Base-by-base conservation (phyloP, 352 stramenopile species). In the Phytophthora pluvialis region DNA sequence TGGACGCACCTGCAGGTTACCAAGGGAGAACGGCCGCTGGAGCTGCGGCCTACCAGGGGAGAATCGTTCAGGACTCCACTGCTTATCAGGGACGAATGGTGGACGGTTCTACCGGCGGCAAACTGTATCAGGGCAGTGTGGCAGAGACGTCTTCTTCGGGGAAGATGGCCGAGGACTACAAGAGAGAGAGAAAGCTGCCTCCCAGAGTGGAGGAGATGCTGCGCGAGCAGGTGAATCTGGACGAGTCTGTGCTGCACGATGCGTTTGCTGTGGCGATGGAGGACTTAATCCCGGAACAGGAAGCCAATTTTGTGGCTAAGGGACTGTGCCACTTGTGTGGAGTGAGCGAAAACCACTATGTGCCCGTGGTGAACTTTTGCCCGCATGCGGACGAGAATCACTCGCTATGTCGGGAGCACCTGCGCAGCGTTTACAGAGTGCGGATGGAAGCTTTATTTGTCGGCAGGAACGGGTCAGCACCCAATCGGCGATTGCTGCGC, bases 321-420 rank as follows among this genome's bases (percentile, higher is more conserved):
- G 82, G 84, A 15, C 40, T 86, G 15, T 93, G 84, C 48, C 84
- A 93, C 26, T 54, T 93, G 32, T 93, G 84, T 48, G 81, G 77
- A 40, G 52, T 70, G 36, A 75, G 49, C 28, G 75, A 86, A 39
- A 74, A 66, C 6, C 67, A 85, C 43, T 77, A 73, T 31, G 74
- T 89, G 18, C 79, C 84, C 3, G 84, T 93, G 3, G 80, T 91
- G 52, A 93, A 90, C 50, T 93, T 93, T 48, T 93, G 84, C 46
- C 81, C 84, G 5, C 73, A 79, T 55, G 86, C 81, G 9, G 64
- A 84, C n/a, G 79, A 80, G 25, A 72, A 66, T 35, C 84, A 93
- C 60, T 90, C 84, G 58, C 67, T 93, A 21, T 93, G 84, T 67
- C 78, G 80, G 18, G 82, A 91, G 48, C 84, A 93, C 56, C 53